Evolutionary conservation across 1,139 yeast genomes (phyloP), one percentile per base, ranked within the genome.

Genomic region (Hyphopichia fennica): DNA sequence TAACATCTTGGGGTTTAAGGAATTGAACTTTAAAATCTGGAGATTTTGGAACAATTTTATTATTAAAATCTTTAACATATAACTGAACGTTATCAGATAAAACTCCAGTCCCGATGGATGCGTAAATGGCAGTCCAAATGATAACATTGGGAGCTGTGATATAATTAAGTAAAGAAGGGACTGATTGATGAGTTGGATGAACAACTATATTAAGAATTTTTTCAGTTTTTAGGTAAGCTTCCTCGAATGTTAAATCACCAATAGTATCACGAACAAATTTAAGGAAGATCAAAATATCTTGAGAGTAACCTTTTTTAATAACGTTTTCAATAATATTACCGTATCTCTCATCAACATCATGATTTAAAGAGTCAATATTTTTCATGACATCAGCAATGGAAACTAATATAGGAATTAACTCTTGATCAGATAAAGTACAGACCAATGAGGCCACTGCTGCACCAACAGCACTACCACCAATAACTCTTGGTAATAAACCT

Each of bases 401-500:
- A 2, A 65, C 57, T 51, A 77, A 75, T 39, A 69, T 74, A 29
- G 72, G 80, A n/a, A 68, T 66, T 35, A 80, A 68, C 48, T 84
- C 86, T 20, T 74, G 68, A 48, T 82, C 81, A 2, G 72, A 66
- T 43, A 86, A 67, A 7, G 89, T 79, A 54, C 97, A 88, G 1
- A 87, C 88, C 37, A 89, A 67, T 0, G 96, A 82, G 0, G 96
- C 98, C 19, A 90, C 93, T 1, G 93, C 85, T 0, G 98, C 95
- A 2, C 98, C 98, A 44, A 89, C 89, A 0, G 96, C 95, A 46
- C 93, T 86, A 0, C 98, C 98, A n/a, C 95, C 87, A 31, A 93
- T 80, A 3, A 93, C 87, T 39, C 86, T 67, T 0, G 99, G 99
- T 40, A 91, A 68, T 31, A 91, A 65, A 0, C 89, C 84, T 47